Base-by-base conservation (phyloP, 768 basidiomycete genomes). In the Panellus pusillus region DNA sequence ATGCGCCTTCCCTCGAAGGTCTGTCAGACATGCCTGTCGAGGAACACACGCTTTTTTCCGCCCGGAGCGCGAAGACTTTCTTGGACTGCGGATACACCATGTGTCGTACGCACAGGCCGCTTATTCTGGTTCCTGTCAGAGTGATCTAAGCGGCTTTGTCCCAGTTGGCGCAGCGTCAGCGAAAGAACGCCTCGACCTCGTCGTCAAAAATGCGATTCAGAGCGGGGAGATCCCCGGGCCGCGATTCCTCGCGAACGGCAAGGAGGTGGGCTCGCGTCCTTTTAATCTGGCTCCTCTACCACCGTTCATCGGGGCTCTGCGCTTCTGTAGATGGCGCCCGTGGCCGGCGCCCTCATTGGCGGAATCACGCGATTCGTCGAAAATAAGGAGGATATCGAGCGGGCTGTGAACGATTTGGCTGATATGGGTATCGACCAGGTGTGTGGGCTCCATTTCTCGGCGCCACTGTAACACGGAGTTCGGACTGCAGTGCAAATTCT, bases 71-170 rank as follows among this genome's bases (percentile, higher is more conserved):
- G 7, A 60, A 52, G 44, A 72, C 65, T 17, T 72, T 71, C 54
- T 50, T 72, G 3, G 70, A 72, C 35, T 62, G 70, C 49, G 72
- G 72, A 5, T 72, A 72, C 45, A 73, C 72, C 1, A 73, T 73
- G 72, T 73, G 72, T 45, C 17, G 58, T 60, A 15, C 12, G 58
- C 13, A 19, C 3, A 5, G 5, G 3, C 29, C 24, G 9, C 4
- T 36, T 24, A 20, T 9, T 19, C 15, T 24, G 24, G 24, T 24
- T 24, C 3, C 24, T 24, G 6, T 24, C 24, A 24, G 20, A 29
- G 3, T 24, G 9, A 36, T 5, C 15, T 14, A 31, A 11, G 11
- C n/a, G n/a, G n/a, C 19, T 44, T 27, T 14, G 7, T 9, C 17
- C 31, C 44, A 60, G 42, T 73, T 43, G 72, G 72, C 18, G 72